Evolutionary conservation across 2,329 filamentous ascomycete genomes (phyloP).

Genomic region (Myriosclerotinia scirpicola): DNA sequence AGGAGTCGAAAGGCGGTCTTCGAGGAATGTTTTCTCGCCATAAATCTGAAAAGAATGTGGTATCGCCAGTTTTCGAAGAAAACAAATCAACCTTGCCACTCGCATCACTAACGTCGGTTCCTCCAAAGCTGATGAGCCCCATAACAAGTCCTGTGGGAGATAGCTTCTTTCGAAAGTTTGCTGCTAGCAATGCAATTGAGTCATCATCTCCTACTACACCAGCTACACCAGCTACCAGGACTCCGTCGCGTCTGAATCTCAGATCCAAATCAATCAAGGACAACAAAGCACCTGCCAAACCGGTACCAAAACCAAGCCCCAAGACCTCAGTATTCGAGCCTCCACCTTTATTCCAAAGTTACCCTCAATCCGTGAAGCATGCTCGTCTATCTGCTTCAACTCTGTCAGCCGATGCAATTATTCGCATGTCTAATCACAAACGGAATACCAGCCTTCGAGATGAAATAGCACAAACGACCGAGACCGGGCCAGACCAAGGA

Average conservation of each 20-base stretch:
- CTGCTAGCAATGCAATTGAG: conserved; percentile 24
- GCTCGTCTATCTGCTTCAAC: conserved; percentile 67
- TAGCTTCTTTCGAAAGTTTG: conserved; percentile 25
- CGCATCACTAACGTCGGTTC: conserved; percentile 13
- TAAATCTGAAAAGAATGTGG: conserved; percentile 32
- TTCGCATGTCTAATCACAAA: conserved; percentile 57
- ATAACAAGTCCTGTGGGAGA: conserved; percentile 29
- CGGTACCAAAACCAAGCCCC: conserved; percentile 27
- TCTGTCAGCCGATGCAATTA: conserved; percentile 66
- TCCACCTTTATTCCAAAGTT: conserved; percentile 82
- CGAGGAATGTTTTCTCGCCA: conserved; percentile 38
- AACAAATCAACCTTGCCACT: conserved; percentile 11
- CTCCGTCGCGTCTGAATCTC: conserved; percentile 33
- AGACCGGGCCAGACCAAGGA: conserved; percentile 25
- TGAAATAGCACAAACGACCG: conserved; percentile 40
- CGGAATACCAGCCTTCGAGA: conserved; percentile 48
- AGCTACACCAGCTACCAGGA: conserved; percentile 26
- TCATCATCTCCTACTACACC: conserved; percentile 26
- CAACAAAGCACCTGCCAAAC: conserved; percentile 28
- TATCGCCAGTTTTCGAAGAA: conserved; percentile 32
- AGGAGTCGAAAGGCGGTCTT: conserved; percentile 37
- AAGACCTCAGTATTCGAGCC: conserved; percentile 55
- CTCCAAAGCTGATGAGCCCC: conserved; percentile 27
- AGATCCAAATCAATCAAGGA: conserved; percentile 33
- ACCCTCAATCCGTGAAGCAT: conserved; percentile 78